Evolutionary conservation across 305 asterid genomes (phyloP), one percentile per base, ranked within the genome.

Genomic region (Striga hermonthica): DNA sequence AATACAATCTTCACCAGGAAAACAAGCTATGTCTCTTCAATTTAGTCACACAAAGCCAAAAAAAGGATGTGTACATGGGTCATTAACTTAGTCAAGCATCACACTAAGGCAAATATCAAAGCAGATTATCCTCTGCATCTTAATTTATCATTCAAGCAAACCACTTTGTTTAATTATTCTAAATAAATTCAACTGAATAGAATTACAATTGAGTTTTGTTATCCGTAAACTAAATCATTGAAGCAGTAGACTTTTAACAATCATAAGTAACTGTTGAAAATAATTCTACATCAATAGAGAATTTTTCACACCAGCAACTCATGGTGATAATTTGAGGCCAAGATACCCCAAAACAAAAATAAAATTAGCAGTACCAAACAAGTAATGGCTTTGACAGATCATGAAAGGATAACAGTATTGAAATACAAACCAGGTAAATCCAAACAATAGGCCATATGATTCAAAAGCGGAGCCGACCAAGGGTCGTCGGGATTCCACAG

Each of bases 1-100:
- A 69, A 58, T 52, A 68, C 67, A 31, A 72, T 6, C n/a, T 60
- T 47, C 40, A 60, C 70, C 48, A 34, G 37, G 60, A 69, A 62
- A 57, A 52, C 47, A 60, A 49, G 63, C 49, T 35, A 36, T 28
- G 43, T 68, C 76, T 59, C 76, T 63, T 37, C 50, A 58, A 14
- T 64, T 37, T 62, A 43, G 36, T 47, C 38, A 72, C 15, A 9
- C 9, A 73, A 45, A 60, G 53, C 55, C 28, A n/a, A 71, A 11
- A n/a, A 45, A 1, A 4, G 15, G 13, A 22, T 15, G 15, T 9
- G 57, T 4, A 16, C 9, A 43, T 63, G 45, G 39, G 43, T 45
- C 3, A 37, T 16, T n/a, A 48, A 70, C 61, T 43, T 10, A 31
- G 52, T 34, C 43, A 44, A 39, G 55, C 39, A 45, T 54, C 61